These are phyloP conservation scores for Morella rubra DNA, from an alignment of 306 rosid species.

Conservation along the genomic window DNA sequence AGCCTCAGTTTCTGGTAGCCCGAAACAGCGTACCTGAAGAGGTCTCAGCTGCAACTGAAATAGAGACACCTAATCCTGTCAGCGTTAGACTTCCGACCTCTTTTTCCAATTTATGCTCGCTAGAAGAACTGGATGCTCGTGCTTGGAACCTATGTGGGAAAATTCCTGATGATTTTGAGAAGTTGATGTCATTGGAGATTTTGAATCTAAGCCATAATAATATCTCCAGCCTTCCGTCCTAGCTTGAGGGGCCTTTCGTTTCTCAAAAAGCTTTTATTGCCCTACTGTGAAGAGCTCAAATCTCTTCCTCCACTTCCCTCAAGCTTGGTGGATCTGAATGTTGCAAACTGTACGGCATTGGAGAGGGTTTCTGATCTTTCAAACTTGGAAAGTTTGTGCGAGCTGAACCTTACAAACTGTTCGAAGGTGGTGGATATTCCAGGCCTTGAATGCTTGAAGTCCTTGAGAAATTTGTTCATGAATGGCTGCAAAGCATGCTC, in stretches of 20 bases:
- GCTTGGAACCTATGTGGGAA: slow-evolving; percentile 53
- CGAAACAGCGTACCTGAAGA: slow-evolving; percentile 1
- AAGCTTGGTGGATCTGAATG: slow-evolving; percentile 46
- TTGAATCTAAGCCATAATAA: slow-evolving; percentile 44
- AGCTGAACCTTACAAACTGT: slow-evolving; percentile 59
- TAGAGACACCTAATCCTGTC: slow-evolving; percentile 11
- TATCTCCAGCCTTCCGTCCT: slow-evolving; percentile 57
- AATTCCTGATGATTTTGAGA: slow-evolving; percentile 59
- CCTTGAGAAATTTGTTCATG: slow-evolving; percentile 53
- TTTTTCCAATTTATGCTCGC: slow-evolving; percentile 49
- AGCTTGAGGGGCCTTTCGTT: slow-evolving; percentile 49
- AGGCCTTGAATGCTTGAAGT: slow-evolving; percentile 58
- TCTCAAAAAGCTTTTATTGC: slow-evolving; percentile 38
- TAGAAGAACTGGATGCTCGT: slow-evolving; percentile 44
- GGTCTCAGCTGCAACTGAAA: not conserved
- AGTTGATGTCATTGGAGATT: slow-evolving; percentile 40
- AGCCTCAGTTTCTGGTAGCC: not conserved
- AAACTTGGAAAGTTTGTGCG: slow-evolving; percentile 39
- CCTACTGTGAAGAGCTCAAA: slow-evolving; percentile 40
- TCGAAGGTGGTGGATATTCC: slow-evolving; percentile 48
- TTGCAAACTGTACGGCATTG: slow-evolving; percentile 45
- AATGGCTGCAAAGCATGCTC: slow-evolving; percentile 59
- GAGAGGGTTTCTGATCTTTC: slow-evolving; percentile 52
- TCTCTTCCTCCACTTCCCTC: slow-evolving; percentile 69
- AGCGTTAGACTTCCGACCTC: slow-evolving; percentile 38